phyloP scores from a whole-genome alignment of 805 yeast genomes.

The Candida easanensis region DNA sequence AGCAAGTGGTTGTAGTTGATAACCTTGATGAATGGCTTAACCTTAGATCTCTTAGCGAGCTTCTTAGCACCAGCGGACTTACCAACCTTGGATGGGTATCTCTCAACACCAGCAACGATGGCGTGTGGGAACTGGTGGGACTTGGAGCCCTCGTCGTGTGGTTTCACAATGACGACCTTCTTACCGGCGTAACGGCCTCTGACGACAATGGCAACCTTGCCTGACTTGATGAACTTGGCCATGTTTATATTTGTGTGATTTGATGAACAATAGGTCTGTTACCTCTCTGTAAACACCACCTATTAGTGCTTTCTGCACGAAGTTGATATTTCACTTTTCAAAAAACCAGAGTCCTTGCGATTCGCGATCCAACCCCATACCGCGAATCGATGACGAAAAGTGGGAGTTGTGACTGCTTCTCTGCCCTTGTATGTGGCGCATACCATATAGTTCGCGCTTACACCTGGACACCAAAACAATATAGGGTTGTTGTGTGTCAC shows the following conservation, averaged over 20 bases:
- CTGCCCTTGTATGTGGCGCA: too few species aligned
- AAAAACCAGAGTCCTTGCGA: conserved; percentile 20
- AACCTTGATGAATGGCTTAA: conserved; percentile 98
- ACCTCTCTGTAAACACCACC: neutral
- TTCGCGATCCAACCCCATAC: too few species aligned
- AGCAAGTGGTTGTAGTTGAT: conserved; percentile 99
- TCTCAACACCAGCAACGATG: conserved; percentile 98
- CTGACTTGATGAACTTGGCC: conserved; percentile 99
- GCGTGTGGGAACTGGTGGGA: conserved; percentile 99
- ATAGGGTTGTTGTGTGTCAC: too few species aligned
- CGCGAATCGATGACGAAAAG: too few species aligned
- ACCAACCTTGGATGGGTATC: conserved; percentile 96
- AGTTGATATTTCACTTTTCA: conserved; percentile 27
- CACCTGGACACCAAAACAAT: too few species aligned
- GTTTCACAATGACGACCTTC: conserved; percentile 97
- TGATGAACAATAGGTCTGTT: conserved; percentile 17
- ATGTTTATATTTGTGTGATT: conserved; percentile 29
- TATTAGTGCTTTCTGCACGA: conserved; percentile 4
- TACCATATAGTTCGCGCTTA: too few species aligned
- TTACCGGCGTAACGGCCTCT: conserved; percentile 98
- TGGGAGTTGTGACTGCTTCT: too few species aligned
- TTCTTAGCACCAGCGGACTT: conserved; percentile 93
- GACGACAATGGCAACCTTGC: conserved; percentile 74
- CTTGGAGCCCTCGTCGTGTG: conserved; percentile 98
- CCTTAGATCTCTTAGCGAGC: conserved; percentile 93